Evolutionary conservation across 345 rosid species (phyloP).

Genomic region (Turritis glabra): DNA sequence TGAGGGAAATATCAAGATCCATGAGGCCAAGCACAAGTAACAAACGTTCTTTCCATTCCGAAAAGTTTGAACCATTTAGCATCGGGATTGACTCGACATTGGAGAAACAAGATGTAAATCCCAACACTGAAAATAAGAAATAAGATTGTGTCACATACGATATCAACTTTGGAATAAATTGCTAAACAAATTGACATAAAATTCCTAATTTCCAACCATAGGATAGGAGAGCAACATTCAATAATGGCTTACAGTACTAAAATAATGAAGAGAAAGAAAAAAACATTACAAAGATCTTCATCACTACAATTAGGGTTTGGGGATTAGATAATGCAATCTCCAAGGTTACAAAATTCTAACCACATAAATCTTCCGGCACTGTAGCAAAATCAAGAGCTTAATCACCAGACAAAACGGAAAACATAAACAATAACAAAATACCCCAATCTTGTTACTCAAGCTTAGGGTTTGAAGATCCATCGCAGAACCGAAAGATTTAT

Average conservation of each 20-base stretch:
- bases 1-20: conserved; percentile 30
- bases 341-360: neutral
- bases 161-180: neutral
- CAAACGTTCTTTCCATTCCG: conserved; percentile 28
- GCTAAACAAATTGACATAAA: neutral
- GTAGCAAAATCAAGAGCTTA: too few species aligned
- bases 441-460: too few species aligned
- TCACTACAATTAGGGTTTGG: neutral
- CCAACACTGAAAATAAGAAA: conserved; percentile 1
- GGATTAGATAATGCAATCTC: neutral
- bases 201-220: neutral
- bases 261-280: neutral
- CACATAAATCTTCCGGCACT: neutral
- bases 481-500: neutral
- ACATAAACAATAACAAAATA: too few species aligned
- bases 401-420: too few species aligned
- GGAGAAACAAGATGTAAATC: conserved; percentile 5
- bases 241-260: neutral
- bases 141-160: conserved; percentile 15
- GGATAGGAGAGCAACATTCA: neutral
- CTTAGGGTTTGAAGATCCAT: conserved; percentile 3
- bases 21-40: conserved; percentile 28
- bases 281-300: neutral
- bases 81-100: conserved; percentile 25
- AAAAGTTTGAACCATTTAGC: conserved; percentile 26